phyloP scores from a whole-genome alignment of 2,329 filamentous ascomycete species.

The Aspergillus sp. region DNA sequence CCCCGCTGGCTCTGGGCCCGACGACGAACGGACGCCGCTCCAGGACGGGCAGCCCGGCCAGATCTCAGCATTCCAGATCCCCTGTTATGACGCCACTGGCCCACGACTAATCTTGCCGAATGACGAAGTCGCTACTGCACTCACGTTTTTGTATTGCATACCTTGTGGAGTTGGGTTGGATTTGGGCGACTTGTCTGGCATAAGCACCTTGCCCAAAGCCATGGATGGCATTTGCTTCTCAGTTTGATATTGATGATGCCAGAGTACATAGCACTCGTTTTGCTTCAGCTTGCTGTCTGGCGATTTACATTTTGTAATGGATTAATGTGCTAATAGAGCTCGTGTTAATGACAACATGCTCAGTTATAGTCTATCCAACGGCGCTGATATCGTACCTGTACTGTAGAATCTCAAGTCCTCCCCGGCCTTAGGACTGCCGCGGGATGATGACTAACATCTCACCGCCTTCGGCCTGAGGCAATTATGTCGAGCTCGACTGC shows the following conservation, averaged over 20 bases:
- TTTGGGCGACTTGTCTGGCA: neutral
- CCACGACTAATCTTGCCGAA: constrained; percentile 22
- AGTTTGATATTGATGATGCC: constrained; percentile 15
- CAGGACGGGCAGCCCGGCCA: constrained; percentile 41
- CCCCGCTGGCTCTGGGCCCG: constrained; percentile 43
- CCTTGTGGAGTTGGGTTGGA: constrained; percentile 10
- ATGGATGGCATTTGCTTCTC: too few relatives aligned
- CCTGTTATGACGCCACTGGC: constrained; percentile 26
- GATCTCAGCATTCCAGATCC: constrained; percentile 27
- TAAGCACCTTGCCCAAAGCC: constrained; percentile 3
- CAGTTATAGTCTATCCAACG: too few relatives aligned
- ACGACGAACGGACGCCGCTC: constrained; percentile 38
- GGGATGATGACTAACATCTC: too few relatives aligned
- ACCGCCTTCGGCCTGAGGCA: too few relatives aligned
- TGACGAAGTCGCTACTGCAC: too few relatives aligned
- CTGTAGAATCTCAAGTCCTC: too few relatives aligned
- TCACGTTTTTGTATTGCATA: constrained; percentile 15
- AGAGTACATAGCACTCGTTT: constrained; percentile 13
- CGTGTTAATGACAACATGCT: constrained; percentile 2
- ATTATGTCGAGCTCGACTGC: too few relatives aligned
- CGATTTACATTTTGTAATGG: constrained; percentile 9
- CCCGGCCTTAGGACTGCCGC: too few relatives aligned
- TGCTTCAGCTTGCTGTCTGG: constrained; percentile 5
- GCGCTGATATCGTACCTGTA: too few relatives aligned
- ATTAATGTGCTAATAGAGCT: constrained; percentile 10